Percentiles rank a stretch among this genome's conserved stretches.
These are phyloP conservation scores for Gloeopeniophorella convolvens DNA, from an alignment of 768 basidiomycete genomes.

Conservation along the genomic window DNA sequence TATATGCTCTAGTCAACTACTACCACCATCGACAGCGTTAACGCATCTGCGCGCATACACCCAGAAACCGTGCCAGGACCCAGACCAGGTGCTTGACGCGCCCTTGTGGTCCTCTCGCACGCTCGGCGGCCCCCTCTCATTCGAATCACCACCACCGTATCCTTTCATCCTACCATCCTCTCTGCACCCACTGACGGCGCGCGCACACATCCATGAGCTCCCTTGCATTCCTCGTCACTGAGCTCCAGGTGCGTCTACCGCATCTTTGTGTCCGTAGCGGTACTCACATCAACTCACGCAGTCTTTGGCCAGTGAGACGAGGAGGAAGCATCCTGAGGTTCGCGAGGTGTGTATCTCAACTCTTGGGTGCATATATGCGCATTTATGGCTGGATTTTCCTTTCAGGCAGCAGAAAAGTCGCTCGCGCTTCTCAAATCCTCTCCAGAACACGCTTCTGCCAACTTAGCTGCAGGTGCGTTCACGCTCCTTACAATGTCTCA, in stretches of 20 bases:
- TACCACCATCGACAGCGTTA: too few relatives aligned
- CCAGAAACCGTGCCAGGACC: too few relatives aligned
- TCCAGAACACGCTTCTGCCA: constrained; percentile 69
- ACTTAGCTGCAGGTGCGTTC: constrained; percentile 59
- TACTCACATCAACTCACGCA: constrained; percentile 26
- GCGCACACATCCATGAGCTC: constrained; percentile 59
- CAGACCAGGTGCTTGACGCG: too few relatives aligned
- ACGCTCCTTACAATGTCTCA: not conserved
- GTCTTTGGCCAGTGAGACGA: constrained; percentile 85
- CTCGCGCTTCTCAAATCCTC: constrained; percentile 73
- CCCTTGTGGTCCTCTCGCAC: too few relatives aligned
- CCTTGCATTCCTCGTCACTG: constrained; percentile 62
- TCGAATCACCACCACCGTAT: too few relatives aligned
- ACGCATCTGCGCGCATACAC: too few relatives aligned
- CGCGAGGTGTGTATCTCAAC: constrained; percentile 84
- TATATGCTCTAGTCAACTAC: too few relatives aligned
- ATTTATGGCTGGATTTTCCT: not conserved
- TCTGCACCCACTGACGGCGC: too few relatives aligned
- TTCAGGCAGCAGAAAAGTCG: constrained; percentile 81
- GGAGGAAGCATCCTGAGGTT: constrained; percentile 86
- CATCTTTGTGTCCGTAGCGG: not conserved
- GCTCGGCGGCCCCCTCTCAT: too few relatives aligned
- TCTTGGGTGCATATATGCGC: not conserved
- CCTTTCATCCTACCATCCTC: too few relatives aligned
- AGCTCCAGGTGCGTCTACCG: constrained; percentile 50